phyloP scores from a whole-genome alignment of 108 stramenopile genomes.

The Aureococcus anophagefferens region DNA sequence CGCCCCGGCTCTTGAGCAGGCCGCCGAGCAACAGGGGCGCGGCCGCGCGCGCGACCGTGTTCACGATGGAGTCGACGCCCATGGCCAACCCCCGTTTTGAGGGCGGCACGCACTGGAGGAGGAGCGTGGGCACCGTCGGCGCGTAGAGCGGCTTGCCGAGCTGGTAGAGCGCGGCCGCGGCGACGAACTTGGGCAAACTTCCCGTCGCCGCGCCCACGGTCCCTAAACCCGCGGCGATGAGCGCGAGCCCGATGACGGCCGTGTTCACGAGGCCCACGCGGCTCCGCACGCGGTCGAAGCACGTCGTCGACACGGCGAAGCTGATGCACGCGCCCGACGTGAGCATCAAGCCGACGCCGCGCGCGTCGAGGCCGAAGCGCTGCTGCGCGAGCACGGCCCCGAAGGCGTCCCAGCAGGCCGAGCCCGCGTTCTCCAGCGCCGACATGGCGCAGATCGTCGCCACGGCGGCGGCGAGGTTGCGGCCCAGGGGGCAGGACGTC shows the following conservation, averaged over 20 bases:
- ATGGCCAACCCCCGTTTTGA: conserved; percentile 51
- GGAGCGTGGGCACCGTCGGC: conserved; percentile 63
- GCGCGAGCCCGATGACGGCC: conserved; percentile 33
- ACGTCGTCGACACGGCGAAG: conserved; percentile 45
- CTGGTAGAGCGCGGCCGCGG: conserved; percentile 55
- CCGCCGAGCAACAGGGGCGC: conserved; percentile 57
- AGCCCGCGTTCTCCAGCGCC: conserved; percentile 57
- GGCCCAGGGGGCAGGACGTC: conserved; percentile 56
- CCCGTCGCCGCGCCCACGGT: conserved; percentile 20
- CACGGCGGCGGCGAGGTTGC: conserved; percentile 53
- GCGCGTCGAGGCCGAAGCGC: conserved; percentile 34
- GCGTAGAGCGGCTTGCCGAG: conserved; percentile 62
- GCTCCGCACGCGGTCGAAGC: neutral
- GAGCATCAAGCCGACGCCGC: conserved; percentile 50
- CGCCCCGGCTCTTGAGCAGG: conserved; percentile 43
- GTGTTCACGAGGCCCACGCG: neutral
- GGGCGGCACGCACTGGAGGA: conserved; percentile 62
- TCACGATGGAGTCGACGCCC: conserved; percentile 61
- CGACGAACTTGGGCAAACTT: conserved; percentile 2
- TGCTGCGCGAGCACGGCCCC: conserved; percentile 54
- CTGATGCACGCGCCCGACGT: conserved; percentile 57
- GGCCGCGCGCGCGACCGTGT: conserved; percentile 53
- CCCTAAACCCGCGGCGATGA: conserved; percentile 46
- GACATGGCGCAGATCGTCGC: conserved; percentile 58
- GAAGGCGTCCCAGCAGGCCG: conserved; percentile 65